phyloP scores from a whole-genome alignment of 345 rosid species.

The Camelina laxa region DNA sequence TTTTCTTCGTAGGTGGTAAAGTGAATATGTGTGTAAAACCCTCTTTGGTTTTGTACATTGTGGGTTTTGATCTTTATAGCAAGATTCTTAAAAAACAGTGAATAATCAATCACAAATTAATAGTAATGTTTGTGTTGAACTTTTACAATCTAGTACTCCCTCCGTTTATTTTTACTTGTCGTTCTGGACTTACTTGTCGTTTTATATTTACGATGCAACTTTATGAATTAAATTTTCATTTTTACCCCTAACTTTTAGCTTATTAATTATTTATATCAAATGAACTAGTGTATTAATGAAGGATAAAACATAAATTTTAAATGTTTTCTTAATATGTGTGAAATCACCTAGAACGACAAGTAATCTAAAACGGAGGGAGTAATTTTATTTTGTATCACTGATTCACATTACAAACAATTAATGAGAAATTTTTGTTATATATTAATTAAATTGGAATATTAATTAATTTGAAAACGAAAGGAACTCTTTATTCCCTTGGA shows the following conservation, averaged over 20 bases:
- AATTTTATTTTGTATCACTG: neutral
- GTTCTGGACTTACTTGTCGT: no score
- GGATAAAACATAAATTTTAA: no score
- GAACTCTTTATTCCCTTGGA: neutral
- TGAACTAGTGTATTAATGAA: no score
- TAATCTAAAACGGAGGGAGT: no score
- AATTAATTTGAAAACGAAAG: conserved; percentile 6
- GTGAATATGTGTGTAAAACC: conserved; percentile 38
- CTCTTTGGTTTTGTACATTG: conserved; percentile 32
- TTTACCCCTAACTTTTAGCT: no score
- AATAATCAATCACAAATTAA: neutral
- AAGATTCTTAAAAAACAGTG: conserved; percentile 20
- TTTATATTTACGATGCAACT: no score
- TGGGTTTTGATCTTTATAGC: conserved; percentile 32
- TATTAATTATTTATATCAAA: no score
- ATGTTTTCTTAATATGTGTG: no score
- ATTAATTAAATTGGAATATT: neutral
- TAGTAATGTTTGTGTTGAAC: neutral
- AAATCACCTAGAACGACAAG: no score
- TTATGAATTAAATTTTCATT: no score
- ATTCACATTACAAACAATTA: neutral
- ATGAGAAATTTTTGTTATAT: no score
- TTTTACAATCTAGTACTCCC: conserved; percentile 14
- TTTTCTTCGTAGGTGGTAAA: conserved; percentile 28
- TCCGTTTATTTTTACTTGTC: no score